Percentiles rank a stretch among this genome's conserved stretches.
These are phyloP conservation scores for Fusarium phyllophilum DNA, from an alignment of 2,329 filamentous ascomycete species.

Conservation along the genomic window DNA sequence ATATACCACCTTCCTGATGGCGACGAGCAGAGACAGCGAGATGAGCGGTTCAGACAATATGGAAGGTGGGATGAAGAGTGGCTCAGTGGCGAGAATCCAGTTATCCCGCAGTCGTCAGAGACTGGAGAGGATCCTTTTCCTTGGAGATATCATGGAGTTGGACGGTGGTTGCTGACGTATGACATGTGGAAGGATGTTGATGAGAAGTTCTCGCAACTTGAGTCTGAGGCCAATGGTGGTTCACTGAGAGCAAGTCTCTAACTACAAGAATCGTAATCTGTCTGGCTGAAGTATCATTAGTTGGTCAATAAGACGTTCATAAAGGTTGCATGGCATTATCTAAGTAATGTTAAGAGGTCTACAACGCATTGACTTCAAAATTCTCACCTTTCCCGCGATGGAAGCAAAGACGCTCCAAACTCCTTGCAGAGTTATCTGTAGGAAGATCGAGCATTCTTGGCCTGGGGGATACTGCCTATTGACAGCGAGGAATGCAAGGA, in stretches of 20 bases:
- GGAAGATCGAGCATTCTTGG: not conserved
- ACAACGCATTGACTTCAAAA: not conserved
- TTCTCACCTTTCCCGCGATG: accelerated
- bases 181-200: constrained; percentile 53
- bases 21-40: constrained; percentile 61
- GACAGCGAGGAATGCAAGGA: accelerated
- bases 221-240: too few species aligned
- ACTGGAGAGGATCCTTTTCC: constrained; percentile 55
- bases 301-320: not conserved
- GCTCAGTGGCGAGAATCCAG: not conserved
- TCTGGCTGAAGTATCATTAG: accelerated
- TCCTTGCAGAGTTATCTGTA: not conserved
- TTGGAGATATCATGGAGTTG: constrained; percentile 54
- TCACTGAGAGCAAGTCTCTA: not conserved
- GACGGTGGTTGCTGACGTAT: constrained; percentile 53
- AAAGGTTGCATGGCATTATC: accelerated
- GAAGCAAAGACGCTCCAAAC: not conserved
- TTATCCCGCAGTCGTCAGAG: constrained; percentile 40
- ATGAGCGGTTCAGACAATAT: not conserved
- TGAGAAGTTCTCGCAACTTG: constrained; percentile 41
- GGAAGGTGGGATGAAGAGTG: constrained; percentile 1
- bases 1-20: constrained; percentile 72
- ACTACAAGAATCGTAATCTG: not conserved
- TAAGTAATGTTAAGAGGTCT: accelerated
- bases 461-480: not conserved